Evolutionary conservation across 2,329 filamentous ascomycete genomes (phyloP).

Genomic region (Phyllosticta capitalensis): DNA sequence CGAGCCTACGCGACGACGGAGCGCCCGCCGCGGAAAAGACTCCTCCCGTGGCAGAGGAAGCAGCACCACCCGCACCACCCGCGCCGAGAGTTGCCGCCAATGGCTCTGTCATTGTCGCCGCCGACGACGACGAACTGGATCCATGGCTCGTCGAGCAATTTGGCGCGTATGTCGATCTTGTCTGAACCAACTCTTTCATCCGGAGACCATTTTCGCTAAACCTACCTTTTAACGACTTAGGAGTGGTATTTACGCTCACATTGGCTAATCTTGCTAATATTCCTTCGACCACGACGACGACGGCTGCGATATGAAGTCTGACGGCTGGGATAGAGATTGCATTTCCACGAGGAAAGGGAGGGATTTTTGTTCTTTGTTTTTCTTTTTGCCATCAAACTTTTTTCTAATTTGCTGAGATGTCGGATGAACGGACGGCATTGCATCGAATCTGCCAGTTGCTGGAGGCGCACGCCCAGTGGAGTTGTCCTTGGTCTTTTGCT

Average conservation of each 20-base stretch:
- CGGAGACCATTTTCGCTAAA: neutral
- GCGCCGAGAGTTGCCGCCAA: neutral
- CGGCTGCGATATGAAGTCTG: neutral
- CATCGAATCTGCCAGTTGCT: neutral
- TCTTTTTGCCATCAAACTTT: neutral
- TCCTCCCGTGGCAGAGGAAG: neutral
- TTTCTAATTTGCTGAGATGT: neutral
- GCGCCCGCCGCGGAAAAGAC: neutral
- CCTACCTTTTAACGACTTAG: neutral
- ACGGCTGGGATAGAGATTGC: neutral
- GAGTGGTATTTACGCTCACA: neutral
- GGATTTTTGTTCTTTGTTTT: neutral
- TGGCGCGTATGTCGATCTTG: slow-evolving; percentile 30
- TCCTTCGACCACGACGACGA: neutral
- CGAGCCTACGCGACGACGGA: neutral
- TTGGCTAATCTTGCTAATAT: neutral
- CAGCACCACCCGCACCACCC: slow-evolving; percentile 1
- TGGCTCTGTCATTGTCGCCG: neutral
- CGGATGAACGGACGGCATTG: neutral
- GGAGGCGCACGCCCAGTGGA: neutral
- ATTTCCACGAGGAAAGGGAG: neutral
- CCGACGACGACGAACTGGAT: slow-evolving; percentile 21
- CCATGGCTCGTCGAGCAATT: slow-evolving; percentile 31
- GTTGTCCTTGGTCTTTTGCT: neutral
- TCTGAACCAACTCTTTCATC: slow-evolving; percentile 9